A percentile compares a stretch with the other conserved stretches of the same genome.
These are phyloP conservation scores for Tubosaeta sp. DNA, from an alignment of 768 basidiomycete genomes.

Conservation along the genomic window DNA sequence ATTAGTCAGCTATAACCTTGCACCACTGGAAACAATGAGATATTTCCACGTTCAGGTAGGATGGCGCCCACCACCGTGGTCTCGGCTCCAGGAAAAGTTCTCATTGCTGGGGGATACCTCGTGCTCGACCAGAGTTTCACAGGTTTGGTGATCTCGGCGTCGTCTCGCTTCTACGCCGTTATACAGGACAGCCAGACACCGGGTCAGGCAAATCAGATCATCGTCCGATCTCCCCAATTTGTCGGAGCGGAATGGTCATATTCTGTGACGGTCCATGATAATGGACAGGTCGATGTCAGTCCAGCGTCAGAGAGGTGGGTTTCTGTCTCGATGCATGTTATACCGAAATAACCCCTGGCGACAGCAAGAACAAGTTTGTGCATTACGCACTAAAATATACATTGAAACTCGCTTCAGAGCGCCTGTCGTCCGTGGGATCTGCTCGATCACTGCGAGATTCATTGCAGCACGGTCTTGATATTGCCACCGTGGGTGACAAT, in stretches of 20 bases:
- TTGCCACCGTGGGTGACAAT: slow-evolving; percentile 88
- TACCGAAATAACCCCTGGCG: slow-evolving; percentile 9
- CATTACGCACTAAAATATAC: slow-evolving; percentile 82
- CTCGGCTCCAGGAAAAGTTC: slow-evolving; percentile 92
- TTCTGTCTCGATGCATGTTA: background rate
- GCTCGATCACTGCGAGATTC: slow-evolving; percentile 39
- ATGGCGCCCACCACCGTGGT: slow-evolving; percentile 63
- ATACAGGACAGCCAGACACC: slow-evolving; percentile 38
- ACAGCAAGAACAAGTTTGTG: slow-evolving; percentile 85
- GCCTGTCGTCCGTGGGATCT: slow-evolving; percentile 27
- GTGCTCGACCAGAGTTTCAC: slow-evolving; percentile 85
- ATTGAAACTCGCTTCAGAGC: slow-evolving; percentile 61
- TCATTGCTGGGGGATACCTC: slow-evolving; percentile 94
- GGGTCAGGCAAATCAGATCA: slow-evolving; percentile 42
- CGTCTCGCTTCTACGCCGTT: slow-evolving; percentile 89
- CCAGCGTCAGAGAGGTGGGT: slow-evolving; percentile 22
- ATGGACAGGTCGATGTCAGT: slow-evolving; percentile 21
- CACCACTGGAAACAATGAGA: background rate
- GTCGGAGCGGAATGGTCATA: slow-evolving; percentile 76
- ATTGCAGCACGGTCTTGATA: slow-evolving; percentile 58
- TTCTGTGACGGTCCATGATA: slow-evolving; percentile 39
- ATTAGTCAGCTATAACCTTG: slow-evolving; percentile 27
- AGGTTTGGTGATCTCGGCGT: slow-evolving; percentile 87
- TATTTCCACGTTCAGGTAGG: background rate
- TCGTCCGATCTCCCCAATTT: slow-evolving; percentile 91